Base-by-base conservation (phyloP, 805 yeast genomes). In the Priceomyces haplophilus region DNA sequence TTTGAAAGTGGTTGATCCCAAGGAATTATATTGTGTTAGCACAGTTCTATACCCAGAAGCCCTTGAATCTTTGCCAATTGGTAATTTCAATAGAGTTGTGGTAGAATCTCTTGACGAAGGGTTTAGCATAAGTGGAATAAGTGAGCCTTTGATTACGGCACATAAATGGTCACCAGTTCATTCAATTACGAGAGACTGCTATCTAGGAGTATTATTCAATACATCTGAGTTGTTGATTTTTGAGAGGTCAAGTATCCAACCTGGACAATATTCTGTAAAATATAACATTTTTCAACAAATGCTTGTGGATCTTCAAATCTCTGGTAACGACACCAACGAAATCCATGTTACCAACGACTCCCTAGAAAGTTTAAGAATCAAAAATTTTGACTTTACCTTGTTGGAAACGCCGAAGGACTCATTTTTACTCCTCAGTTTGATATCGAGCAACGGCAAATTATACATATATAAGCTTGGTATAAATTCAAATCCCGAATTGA, bases 211-310 rank as follows among this genome's bases (percentile, higher is more conserved):
- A 1, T 47, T 70, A 21, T 59, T 60, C 39, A 69, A 64, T 42
- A 59, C 73, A 1, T 69, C 71, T 0, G 76, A 70, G 41, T 50
- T 69, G 11, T 40, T 69, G 29, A 43, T 69, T 4, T 47, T 69
- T 15, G 54, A 56, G 33, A 49, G 73, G 38, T 52, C 55, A 7
- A 50, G 56, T n/a, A 43, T 49, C 11, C 56, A 51, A 21, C 39
- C 51, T 3, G 56, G 52, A 29, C 54, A 56, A 31, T 68, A 61
- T 38, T 24, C 40, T 11, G 56, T 64, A 3, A 52, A 49, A 33
- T 44, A 54, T 25, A 58, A 58, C 18, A 50, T 67, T 21, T 65
- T 67, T 37, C 56, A 61, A 10, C 40, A 52, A 3, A 46, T 67
- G 17, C 38, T 58, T 10, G 41, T 45, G 18, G 62, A 61, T 21